phyloP scores from a whole-genome alignment of 441 rosid species.

The Gossypium davidsonii region DNA sequence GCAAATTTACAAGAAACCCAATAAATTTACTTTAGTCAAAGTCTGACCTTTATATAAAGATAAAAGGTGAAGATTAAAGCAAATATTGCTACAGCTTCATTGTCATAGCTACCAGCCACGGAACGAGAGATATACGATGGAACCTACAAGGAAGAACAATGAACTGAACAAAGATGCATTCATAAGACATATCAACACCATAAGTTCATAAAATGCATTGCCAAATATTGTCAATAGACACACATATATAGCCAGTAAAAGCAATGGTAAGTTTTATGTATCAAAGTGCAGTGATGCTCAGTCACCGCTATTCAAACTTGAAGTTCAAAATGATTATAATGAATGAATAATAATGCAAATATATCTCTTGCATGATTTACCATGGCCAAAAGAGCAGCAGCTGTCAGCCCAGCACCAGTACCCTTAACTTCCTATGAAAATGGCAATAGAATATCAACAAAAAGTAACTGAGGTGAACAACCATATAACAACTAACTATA shows the following conservation, averaged over 20 bases:
- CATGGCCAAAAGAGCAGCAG: constrained; percentile 95
- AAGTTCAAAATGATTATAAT: neutral
- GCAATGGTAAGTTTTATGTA: neutral
- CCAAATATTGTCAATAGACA: neutral
- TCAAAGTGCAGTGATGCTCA: constrained; percentile 9
- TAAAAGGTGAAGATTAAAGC: constrained; percentile 91
- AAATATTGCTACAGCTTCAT: constrained; percentile 99
- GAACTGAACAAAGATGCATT: neutral
- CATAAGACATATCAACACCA: neutral
- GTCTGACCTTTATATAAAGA: constrained; percentile 86
- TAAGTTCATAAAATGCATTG: neutral
- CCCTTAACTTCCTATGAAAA: constrained; percentile 86
- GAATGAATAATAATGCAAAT: constrained; percentile 14
- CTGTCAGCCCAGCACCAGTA: constrained; percentile 90
- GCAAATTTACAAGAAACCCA: constrained; percentile 9
- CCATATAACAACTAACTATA: constrained; percentile 10
- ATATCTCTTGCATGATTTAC: constrained; percentile 44
- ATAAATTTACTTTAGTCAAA: constrained; percentile 17
- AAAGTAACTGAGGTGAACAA: constrained; percentile 15
- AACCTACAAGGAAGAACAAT: constrained; percentile 48
- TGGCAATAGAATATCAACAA: constrained; percentile 21
- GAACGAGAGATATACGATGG: constrained; percentile 97
- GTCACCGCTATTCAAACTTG: constrained; percentile 4
- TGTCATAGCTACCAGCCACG: constrained; percentile 99
- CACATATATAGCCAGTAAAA: neutral